Evolutionary conservation across 805 yeast species (phyloP).

Genomic region (Henningerozyma blattae): DNA sequence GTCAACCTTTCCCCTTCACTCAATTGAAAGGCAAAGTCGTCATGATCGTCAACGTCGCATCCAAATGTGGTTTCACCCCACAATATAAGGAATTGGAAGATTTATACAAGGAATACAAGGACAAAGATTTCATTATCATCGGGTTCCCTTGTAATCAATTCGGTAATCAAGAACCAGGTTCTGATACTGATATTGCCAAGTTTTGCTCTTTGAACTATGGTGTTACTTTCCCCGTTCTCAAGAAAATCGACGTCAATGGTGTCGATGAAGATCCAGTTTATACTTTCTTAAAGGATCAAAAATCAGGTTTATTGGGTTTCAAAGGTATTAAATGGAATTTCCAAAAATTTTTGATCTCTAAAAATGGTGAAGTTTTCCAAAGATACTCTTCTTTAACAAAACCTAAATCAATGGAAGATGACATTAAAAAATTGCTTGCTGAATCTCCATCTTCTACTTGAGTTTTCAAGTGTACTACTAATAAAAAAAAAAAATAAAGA

Average conservation of each 20-base stretch:
- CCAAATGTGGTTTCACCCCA: slow-evolving; percentile 71
- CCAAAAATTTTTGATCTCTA: slow-evolving; percentile 53
- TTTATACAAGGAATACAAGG: slow-evolving; percentile 51
- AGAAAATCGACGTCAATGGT: slow-evolving; percentile 86
- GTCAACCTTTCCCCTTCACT: slow-evolving; percentile 44
- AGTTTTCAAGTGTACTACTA: no score
- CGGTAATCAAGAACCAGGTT: slow-evolving; percentile 67
- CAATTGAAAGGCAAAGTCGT: slow-evolving; percentile 71
- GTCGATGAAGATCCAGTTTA: slow-evolving; percentile 67
- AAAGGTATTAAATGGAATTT: slow-evolving; percentile 72
- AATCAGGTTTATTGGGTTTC: slow-evolving; percentile 51
- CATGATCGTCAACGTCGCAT: slow-evolving; percentile 77
- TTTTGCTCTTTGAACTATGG: slow-evolving; percentile 78
- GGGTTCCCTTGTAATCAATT: slow-evolving; percentile 94
- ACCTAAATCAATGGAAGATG: slow-evolving; percentile 48
- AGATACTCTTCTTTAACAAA: slow-evolving; percentile 61
- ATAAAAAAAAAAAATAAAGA: no score
- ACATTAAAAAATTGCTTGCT: slow-evolving; percentile 43
- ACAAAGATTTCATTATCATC: slow-evolving; percentile 50
- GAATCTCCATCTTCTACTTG: no score
- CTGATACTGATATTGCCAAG: slow-evolving; percentile 53
- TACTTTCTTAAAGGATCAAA: slow-evolving; percentile 57
- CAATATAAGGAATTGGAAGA: slow-evolving; percentile 66
- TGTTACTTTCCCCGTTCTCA: slow-evolving; percentile 79
- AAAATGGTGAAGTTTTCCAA: slow-evolving; percentile 40